These are phyloP conservation scores for Bathelium albidoporum DNA, from an alignment of 495 filamentous ascomycete genomes.

Conservation along the genomic window DNA sequence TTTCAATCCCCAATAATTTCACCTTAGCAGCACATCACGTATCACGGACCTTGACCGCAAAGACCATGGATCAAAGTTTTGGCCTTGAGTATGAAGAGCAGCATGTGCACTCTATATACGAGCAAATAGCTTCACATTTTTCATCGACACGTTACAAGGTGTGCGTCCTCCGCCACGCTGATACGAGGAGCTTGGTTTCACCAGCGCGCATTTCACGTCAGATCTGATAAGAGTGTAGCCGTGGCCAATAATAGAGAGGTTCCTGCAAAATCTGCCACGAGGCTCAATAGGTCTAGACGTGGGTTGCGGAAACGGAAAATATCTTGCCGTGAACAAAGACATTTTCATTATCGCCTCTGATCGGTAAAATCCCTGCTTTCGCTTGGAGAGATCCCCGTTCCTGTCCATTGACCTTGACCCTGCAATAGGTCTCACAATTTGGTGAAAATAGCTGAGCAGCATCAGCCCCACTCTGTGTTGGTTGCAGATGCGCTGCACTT, in stretches of 20 bases:
- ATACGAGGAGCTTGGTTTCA: background rate
- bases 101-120: slow-evolving; percentile 89
- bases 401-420: slow-evolving; percentile 6
- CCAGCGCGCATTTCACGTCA: background rate
- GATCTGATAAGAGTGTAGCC: slow-evolving; percentile 41
- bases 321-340: slow-evolving; percentile 65
- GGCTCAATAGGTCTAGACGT: slow-evolving; percentile 85
- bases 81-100: slow-evolving; percentile 55
- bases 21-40: no score
- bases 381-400: background rate
- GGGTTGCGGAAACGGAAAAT: slow-evolving; percentile 95
- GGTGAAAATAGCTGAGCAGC: slow-evolving; percentile 56
- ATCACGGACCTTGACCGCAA: background rate
- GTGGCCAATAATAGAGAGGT: slow-evolving; percentile 84
- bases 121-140: slow-evolving; percentile 90
- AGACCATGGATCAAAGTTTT: background rate
- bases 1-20: no score
- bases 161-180: slow-evolving; percentile 14
- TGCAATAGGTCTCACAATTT: slow-evolving; percentile 55
- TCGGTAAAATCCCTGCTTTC: slow-evolving; percentile 42
- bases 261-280: slow-evolving; percentile 53
- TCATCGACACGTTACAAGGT: slow-evolving; percentile 91
- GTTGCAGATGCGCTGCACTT: slow-evolving; percentile 63
- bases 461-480: slow-evolving; percentile 51
- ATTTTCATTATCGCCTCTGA: slow-evolving; percentile 83